phyloP scores from a whole-genome alignment of 495 filamentous ascomycete species.

The Aspergillus homomorphus region DNA sequence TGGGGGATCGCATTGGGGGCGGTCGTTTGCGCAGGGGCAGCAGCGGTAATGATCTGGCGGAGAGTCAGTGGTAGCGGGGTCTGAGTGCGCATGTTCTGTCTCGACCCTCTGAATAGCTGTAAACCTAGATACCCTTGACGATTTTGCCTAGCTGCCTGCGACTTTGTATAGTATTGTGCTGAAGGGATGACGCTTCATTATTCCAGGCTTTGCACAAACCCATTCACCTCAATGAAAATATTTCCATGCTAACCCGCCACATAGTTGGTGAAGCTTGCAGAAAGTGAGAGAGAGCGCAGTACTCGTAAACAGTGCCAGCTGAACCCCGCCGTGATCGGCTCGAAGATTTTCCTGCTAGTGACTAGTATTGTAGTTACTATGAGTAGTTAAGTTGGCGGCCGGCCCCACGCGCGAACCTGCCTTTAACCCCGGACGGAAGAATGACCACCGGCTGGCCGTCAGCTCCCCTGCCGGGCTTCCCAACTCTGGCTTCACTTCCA shows the following conservation, averaged over 20 bases:
- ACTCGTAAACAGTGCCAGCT: no score
- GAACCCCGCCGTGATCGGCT: background rate
- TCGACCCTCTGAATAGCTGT: background rate
- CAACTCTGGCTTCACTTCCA: background rate
- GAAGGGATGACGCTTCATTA: no score
- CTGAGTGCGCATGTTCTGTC: slow-evolving; percentile 12
- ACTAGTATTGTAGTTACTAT: background rate
- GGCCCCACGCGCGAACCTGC: slow-evolving; percentile 2
- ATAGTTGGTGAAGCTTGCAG: no score
- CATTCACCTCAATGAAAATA: no score
- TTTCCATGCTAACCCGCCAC: no score
- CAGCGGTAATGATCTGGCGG: slow-evolving; percentile 74
- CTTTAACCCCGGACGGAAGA: background rate
- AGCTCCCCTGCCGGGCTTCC: background rate
- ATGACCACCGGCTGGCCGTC: background rate
- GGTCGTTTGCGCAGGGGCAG: slow-evolving; percentile 74
- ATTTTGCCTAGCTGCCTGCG: background rate
- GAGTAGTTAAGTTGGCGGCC: background rate
- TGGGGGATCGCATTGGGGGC: slow-evolving; percentile 84
- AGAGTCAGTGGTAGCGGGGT: slow-evolving; percentile 42
- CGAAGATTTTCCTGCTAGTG: background rate
- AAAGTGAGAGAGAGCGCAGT: no score
- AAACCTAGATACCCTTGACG: slow-evolving; percentile 17
- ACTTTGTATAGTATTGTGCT: background rate
- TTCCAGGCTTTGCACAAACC: no score